Evolutionary conservation across 257 asterid species (phyloP), one percentile per base, ranked within the genome.

Genomic region (Orobanche coerulescens): DNA sequence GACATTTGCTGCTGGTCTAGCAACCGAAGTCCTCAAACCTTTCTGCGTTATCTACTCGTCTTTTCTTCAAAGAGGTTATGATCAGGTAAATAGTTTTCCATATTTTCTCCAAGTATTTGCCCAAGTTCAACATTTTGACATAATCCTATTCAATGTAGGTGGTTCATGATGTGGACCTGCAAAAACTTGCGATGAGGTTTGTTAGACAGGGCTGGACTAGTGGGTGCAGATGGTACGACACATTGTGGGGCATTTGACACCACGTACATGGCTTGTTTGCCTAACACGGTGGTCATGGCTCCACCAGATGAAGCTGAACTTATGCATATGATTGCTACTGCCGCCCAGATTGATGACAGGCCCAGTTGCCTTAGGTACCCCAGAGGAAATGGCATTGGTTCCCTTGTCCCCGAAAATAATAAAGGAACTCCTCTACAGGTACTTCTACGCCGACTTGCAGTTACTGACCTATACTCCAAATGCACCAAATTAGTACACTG

Each of bases 1-100:
- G 16, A 82, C 85, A 4, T 82, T 82, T 47, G 83, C 88, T 54
- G 85, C 83, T 7, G 88, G 85, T 40, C 42, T 82, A 42, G 83
- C 88, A 31, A 46, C 74, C 2, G 85, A 79, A 65, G 88, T 85
- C 2, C 75, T 82, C 66, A 79, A 82, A 25, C 52, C 52, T 7
- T 46, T 46, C 13, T 46, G 52, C 52, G 4, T 25, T 4, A 46
- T 46, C 11, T 46, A 46, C 52, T 46, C 52, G 13, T 46, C 52
- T 0, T 46, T 46, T 18, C 13, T 46, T 0, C 52, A 46, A 13
- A 46, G 52, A 8, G 52, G 52, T 6, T 46, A 46, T 6, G 52
- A 46, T 46, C 52, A 46, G 26, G 42, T 36, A 10, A 31, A 36
- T n/a, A n/a, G n/a, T n/a, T n/a, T n/a, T n/a, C n/a, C n/a, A n/a